phyloP scores from a whole-genome alignment of 352 stramenopile genomes.

The Globisporangium acanthophoron region DNA sequence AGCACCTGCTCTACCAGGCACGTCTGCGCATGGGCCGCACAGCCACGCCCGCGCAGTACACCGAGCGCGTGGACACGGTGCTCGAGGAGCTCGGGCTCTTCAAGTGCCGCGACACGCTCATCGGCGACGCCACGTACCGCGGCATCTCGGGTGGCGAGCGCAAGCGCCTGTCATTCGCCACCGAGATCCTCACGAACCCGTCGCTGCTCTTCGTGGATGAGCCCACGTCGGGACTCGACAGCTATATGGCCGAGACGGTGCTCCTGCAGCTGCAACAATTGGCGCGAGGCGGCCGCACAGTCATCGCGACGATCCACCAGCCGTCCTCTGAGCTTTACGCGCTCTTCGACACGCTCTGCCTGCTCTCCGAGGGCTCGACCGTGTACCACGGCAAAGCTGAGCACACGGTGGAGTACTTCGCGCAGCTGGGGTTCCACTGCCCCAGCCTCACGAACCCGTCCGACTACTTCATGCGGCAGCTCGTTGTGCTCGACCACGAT shows the following conservation, averaged over 20 bases:
- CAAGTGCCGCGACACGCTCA: conserved; percentile 49
- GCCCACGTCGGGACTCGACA: conserved; percentile 61
- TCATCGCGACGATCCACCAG: conserved; percentile 83
- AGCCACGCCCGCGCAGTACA: conserved; percentile 20
- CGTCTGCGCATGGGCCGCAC: conserved; percentile 62
- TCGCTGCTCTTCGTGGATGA: conserved; percentile 84
- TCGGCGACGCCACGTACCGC: conserved; percentile 32
- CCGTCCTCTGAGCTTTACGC: conserved; percentile 47
- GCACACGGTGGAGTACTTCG: conserved; percentile 29
- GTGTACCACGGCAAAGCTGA: conserved; percentile 29
- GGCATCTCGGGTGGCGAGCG: conserved; percentile 71
- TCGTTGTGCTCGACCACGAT: conserved; percentile 24
- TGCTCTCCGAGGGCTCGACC: conserved; percentile 26
- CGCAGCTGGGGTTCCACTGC: conserved; percentile 18
- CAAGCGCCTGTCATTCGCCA: conserved; percentile 82
- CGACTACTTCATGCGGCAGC: conserved; percentile 39
- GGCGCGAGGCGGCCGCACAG: conserved; percentile 64
- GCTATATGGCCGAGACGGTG: conserved; percentile 42
- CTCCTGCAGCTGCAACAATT: conserved; percentile 37
- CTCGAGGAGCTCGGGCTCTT: conserved; percentile 56
- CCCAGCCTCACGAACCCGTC: conserved; percentile 33
- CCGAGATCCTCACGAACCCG: conserved; percentile 73
- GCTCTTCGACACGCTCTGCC: conserved; percentile 30
- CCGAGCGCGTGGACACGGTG: conserved; percentile 38
- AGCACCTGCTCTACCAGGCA: conserved; percentile 86